Base-by-base conservation (phyloP, 1,139 yeast genomes). In the Candida glucosophila region DNA sequence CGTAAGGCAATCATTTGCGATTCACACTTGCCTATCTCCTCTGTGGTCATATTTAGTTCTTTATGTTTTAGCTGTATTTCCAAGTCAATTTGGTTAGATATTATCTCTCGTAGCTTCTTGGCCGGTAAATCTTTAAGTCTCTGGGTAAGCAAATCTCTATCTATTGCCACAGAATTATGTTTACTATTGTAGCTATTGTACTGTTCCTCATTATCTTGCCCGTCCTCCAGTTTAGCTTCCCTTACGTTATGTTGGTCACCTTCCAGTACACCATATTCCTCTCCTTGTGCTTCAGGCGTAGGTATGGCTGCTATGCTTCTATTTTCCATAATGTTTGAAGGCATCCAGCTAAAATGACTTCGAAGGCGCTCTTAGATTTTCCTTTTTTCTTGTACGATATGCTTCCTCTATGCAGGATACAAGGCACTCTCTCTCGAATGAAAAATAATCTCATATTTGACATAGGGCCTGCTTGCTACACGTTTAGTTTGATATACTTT, bases 41-140 rank as follows among this genome's bases (percentile, higher is more conserved):
- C 68, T 33, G 76, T 73, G 4, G 79, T 65, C 22, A 66, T 49
- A 14, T 63, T 57, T 26, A 75, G 55, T 46, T 81, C 88, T 30
- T 75, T 67, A 47, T 79, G 86, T 36, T 77, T 79, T 34, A 80
- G 56, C 24, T 81, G 50, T 10, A 80, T 75, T 46, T 81, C 92
- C 29, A 79, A 49, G 45, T 80, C 83, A 17, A 81, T 61, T 45
- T 74, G 77, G 31, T 61, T 60, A 32, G 58, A 61, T 17, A 63
- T 46, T 13, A 63, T 56, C 17, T 55, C 58, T 31, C 57, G 53
- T 19, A 64, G 48, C 29, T 58, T 51, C 6, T 55, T 58, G n/a
- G 52, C 36, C 0, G 69, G 67, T 5, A 61, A 51, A 14, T 44
- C 43, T 15, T 48, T 41, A 14, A 63, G 48, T 28, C 50, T 50